These are phyloP conservation scores for Datura wrightii DNA, from an alignment of 257 asterid species.

Conservation along the genomic window DNA sequence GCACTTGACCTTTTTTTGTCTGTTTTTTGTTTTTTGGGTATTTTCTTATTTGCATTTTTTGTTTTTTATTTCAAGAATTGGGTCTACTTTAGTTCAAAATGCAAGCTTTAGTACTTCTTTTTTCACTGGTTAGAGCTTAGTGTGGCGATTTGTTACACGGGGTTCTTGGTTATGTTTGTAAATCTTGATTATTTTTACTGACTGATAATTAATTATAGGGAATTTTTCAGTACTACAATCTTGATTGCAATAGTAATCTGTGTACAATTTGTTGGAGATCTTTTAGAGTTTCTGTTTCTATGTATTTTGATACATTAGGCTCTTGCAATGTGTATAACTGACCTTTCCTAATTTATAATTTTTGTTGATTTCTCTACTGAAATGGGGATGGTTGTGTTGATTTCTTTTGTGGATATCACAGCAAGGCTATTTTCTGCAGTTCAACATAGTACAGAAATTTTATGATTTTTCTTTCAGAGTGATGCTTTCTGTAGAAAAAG, in stretches of 20 bases:
- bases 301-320: conserved; percentile 16
- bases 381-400: conserved; percentile 8
- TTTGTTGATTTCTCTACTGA: not conserved
- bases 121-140: not conserved
- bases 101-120: not conserved
- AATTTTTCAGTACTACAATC: not conserved
- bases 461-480: not conserved
- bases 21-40: not conserved
- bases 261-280: not conserved
- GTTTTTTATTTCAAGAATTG: conserved; percentile 12
- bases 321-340: conserved; percentile 16
- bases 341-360: not conserved
- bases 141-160: not conserved
- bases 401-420: not conserved
- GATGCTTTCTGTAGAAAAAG: not conserved
- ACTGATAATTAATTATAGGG: not conserved
- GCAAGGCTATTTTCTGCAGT: not conserved
- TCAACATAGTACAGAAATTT: not conserved
- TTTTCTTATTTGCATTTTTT: not conserved
- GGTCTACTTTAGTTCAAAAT: not conserved
- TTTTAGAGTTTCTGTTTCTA: not conserved
- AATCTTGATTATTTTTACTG: not conserved
- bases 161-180: not conserved
- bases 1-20: not conserved
- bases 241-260: not conserved